Base-by-base conservation (phyloP, 148 eudicot species). In the Selenicereus undatus region DNA sequence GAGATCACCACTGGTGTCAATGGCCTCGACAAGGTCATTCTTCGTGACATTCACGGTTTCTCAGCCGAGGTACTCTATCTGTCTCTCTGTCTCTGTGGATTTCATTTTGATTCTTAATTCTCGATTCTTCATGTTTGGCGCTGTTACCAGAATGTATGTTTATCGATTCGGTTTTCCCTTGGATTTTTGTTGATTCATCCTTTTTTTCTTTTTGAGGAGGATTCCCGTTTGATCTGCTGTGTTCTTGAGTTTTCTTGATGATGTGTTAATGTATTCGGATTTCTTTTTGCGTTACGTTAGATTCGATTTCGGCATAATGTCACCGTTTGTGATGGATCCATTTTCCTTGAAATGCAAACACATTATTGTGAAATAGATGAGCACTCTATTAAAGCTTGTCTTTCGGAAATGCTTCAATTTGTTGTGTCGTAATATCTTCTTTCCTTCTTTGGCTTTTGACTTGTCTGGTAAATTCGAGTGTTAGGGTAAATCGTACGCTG, bases 61-160 rank as follows among this genome's bases (percentile, higher is more conserved):
- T 91, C 98, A 48, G 95, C 85, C 32, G 99, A 96, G 94, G 99
- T 95, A 83, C 52, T n/a, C 32, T n/a, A n/a, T n/a, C n/a, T n/a
- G n/a, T 32, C 32, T 32, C 22, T 45, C 35, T 76, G 2, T 70
- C 26, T 60, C 48, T 54, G 52, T 78, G 77, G 68, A 39, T 66
- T 79, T 36, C n/a, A 60, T 77, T 72, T n/a, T 30, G 71, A 29
- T 81, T 48, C 64, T 73, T 16, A 64, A 45, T 22, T 71, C 22
- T 39, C n/a, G 58, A 79, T 83, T 42, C 29, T 24, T 74, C 51
- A 10, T 29, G 71, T 10, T 16, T 20, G 0, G 13, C 52, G 52
- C 52, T 48, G 52, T 48, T 48, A 4, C 52, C 12, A 11, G 52
- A 48, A 16, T 2, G 10, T n/a, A 64, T 66, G 20, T 24, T 82